A percentile compares a stretch with the other conserved stretches of the same genome.
Evolutionary conservation across 768 basidiomycete species (phyloP).

Genomic region (Heimioporus sp.): DNA sequence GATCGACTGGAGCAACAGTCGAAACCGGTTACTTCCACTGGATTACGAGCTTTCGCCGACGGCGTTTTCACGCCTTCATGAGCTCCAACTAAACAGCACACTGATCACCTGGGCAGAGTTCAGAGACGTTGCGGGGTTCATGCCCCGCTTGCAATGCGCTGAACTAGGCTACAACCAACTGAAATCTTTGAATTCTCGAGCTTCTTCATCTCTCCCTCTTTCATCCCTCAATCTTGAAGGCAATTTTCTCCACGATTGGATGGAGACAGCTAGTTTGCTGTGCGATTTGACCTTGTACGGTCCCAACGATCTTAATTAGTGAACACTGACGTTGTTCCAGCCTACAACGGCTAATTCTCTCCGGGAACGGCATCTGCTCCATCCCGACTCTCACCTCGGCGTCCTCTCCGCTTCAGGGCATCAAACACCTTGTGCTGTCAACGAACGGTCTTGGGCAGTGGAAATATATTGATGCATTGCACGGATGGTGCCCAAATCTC

Average conservation of each 20-base stretch:
- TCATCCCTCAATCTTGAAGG: slow-evolving; percentile 64
- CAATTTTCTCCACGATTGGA: slow-evolving; percentile 63
- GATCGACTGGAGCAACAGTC: slow-evolving; percentile 42
- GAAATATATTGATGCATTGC: slow-evolving; percentile 62
- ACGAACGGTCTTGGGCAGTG: slow-evolving; percentile 58
- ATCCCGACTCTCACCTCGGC: slow-evolving; percentile 38
- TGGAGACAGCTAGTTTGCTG: slow-evolving; percentile 44
- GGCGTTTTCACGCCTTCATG: slow-evolving; percentile 53
- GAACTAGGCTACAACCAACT: slow-evolving; percentile 76
- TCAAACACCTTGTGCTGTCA: slow-evolving; percentile 64
- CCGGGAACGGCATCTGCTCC: slow-evolving; percentile 53
- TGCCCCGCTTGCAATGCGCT: slow-evolving; percentile 53
- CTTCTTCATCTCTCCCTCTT: slow-evolving; percentile 33
- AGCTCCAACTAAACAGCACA: slow-evolving; percentile 75
- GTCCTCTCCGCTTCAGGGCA: slow-evolving; percentile 27
- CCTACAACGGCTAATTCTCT: slow-evolving; percentile 61
- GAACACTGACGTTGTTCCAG: slow-evolving; percentile 30
- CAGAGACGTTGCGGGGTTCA: slow-evolving; percentile 42
- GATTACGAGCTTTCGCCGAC: slow-evolving; percentile 29
- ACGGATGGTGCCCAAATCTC: slow-evolving; percentile 66
- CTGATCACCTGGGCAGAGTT: slow-evolving; percentile 72
- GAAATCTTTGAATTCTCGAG: slow-evolving; percentile 24
- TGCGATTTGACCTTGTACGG: slow-evolving; percentile 44
- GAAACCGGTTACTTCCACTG: slow-evolving; percentile 58
- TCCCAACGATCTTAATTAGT: neutral